Conservation (phyloP, 2,329 filamentous ascomycete genomes). For the Fusarium begoniae region DNA sequence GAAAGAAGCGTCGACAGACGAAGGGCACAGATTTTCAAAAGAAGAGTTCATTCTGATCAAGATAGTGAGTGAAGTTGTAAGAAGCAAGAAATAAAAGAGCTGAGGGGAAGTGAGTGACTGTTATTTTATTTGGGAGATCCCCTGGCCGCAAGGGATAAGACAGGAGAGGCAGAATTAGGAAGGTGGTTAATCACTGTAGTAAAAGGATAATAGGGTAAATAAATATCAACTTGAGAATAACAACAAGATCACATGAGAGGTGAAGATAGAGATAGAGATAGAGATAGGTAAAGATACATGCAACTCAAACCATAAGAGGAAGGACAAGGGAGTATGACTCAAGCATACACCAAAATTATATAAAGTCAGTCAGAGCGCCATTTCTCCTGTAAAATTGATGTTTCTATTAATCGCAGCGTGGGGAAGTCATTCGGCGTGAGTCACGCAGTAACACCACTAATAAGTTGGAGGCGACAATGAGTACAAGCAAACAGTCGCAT, state of each 20-base stretch:
- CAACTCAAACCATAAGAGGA: background rate
- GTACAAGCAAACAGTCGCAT: background rate
- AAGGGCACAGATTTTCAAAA: slow-evolving; percentile 17
- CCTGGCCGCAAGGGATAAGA: background rate
- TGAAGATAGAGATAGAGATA: background rate
- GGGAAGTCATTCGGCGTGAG: slow-evolving; percentile 38
- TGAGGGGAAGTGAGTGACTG: background rate
- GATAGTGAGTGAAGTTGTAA: background rate
- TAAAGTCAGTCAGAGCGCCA: background rate
- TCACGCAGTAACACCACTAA: slow-evolving; percentile 18
- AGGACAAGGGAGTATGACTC: slow-evolving; percentile 1
- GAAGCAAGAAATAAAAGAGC: background rate
- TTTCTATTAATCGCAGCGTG: background rate
- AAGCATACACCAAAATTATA: background rate
- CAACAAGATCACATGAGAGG: background rate
- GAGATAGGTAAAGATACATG: too few species aligned
- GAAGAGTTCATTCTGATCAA: slow-evolving; percentile 38
- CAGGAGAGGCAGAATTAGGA: slow-evolving; percentile 15
- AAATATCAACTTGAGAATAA: background rate
- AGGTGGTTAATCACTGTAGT: slow-evolving; percentile 20
- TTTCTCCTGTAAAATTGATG: background rate
- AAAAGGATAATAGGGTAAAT: background rate
- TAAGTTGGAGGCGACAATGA: background rate
- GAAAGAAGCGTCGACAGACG: slow-evolving; percentile 39
- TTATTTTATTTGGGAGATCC: background rate